Conservation (phyloP, 768 basidiomycete genomes). For the Cantharellus cinnabarinus region DNA sequence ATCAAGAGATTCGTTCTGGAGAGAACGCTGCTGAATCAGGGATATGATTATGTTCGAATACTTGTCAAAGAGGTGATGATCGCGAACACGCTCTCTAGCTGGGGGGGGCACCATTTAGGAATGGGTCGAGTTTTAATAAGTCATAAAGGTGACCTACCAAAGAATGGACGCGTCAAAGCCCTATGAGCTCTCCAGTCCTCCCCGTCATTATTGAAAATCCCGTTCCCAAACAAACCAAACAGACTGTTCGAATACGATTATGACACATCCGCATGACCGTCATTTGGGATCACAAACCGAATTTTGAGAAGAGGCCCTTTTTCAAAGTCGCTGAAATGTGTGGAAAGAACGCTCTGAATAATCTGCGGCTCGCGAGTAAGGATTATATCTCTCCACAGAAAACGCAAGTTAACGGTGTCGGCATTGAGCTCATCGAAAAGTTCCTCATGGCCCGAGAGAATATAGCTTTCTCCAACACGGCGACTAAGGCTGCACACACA, state of each 20-base stretch:
- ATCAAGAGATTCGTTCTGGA: slow-evolving; percentile 11
- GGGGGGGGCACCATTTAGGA: slow-evolving; percentile 18
- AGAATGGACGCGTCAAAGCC: slow-evolving; percentile 50
- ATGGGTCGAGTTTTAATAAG: slow-evolving; percentile 25
- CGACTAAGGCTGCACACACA: no score
- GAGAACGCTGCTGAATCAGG: neutral
- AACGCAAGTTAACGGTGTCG: neutral
- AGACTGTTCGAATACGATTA: neutral
- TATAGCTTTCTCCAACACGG: no score
- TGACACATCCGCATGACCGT: neutral
- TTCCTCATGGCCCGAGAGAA: no score
- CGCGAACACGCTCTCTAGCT: slow-evolving; percentile 9
- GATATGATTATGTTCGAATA: slow-evolving; percentile 8
- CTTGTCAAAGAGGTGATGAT: slow-evolving; percentile 9
- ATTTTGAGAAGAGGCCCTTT: neutral
- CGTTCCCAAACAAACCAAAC: slow-evolving; percentile 14
- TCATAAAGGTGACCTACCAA: slow-evolving; percentile 16
- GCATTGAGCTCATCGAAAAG: neutral
- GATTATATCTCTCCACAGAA: neutral
- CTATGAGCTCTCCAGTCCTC: slow-evolving; percentile 55
- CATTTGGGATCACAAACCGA: neutral
- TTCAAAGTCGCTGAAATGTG: neutral
- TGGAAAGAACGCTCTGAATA: neutral
- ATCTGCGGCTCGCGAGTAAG: neutral
- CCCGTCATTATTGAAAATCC: slow-evolving; percentile 17